phyloP scores from a whole-genome alignment of 2,329 filamentous ascomycete species.

The Chaetomiaceae sp. region DNA sequence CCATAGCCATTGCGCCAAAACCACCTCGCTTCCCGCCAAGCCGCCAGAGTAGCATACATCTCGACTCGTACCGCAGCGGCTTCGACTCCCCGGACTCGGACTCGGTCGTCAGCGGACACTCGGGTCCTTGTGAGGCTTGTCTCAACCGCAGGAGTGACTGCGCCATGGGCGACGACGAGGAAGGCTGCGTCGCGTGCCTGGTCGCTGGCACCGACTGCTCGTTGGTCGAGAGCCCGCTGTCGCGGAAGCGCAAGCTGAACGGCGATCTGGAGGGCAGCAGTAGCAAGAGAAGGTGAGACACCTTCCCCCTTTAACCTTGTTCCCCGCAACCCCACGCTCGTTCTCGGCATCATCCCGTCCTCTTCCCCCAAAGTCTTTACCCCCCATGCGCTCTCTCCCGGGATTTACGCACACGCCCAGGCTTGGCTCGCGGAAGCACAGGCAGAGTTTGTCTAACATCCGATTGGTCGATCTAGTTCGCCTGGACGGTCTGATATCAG shows the following conservation, averaged over 20 bases:
- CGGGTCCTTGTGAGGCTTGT: constrained; percentile 64
- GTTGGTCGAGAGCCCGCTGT: constrained; percentile 67
- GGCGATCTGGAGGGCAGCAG: constrained; percentile 55
- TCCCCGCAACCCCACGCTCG: constrained; percentile 9
- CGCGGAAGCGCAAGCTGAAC: constrained; percentile 73
- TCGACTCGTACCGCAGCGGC: constrained; percentile 45
- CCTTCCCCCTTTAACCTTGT: constrained; percentile 6
- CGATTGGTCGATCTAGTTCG: constrained; percentile 48
- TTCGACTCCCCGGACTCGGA: constrained; percentile 48
- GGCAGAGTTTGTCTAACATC: constrained; percentile 36
- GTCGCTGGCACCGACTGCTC: constrained; percentile 74
- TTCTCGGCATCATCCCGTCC: background rate
- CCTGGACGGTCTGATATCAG: constrained; percentile 50
- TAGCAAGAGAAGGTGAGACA: constrained; percentile 63
- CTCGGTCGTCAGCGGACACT: constrained; percentile 33
- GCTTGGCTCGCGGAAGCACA: constrained; percentile 18
- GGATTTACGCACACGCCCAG: constrained; percentile 12
- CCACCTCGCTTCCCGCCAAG: constrained; percentile 41
- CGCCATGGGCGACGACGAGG: constrained; percentile 66
- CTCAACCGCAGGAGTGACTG: constrained; percentile 68
- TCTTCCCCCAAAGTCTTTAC: background rate
- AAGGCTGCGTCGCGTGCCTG: constrained; percentile 68
- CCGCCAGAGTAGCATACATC: constrained; percentile 43
- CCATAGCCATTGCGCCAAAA: constrained; percentile 61
- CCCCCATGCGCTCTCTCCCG: background rate